phyloP scores from a whole-genome alignment of 176 grass and related monocot species.

The Avena insularis region DNA sequence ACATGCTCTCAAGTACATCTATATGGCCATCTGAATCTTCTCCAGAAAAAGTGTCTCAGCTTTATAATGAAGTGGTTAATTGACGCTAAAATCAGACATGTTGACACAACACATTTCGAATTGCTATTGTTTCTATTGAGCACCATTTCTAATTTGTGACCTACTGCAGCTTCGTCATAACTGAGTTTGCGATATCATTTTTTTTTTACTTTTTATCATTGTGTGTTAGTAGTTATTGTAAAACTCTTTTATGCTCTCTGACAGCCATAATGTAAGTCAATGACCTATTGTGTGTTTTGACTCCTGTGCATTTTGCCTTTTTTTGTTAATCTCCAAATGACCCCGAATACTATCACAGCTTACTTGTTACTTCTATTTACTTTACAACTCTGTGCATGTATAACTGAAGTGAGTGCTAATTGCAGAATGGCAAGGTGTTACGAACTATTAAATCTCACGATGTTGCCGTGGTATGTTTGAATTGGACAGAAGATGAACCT shows the following conservation, averaged over 20 bases:
- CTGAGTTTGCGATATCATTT: neutral
- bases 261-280: neutral
- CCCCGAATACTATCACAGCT: conserved; percentile 9
- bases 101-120: neutral
- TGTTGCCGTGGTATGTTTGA: conserved; percentile 84
- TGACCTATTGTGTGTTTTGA: neutral
- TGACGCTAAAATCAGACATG: conserved; percentile 21
- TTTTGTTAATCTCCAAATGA: conserved; percentile 15
- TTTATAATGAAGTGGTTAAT: neutral
- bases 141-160: neutral
- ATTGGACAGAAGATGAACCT: conserved; percentile 81
- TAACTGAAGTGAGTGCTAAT: conserved; percentile 46
- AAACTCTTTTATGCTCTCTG: conserved; percentile 8
- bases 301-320: neutral
- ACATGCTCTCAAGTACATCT: conserved; percentile 17
- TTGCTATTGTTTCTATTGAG: neutral
- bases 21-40: neutral
- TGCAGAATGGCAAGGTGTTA: conserved; percentile 94
- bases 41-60: neutral
- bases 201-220: neutral
- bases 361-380: conserved; percentile 35
- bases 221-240: neutral
- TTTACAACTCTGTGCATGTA: conserved; percentile 29
- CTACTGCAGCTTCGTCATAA: neutral
- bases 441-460: conserved; percentile 75